Conservation (phyloP, 129 eudicot genomes). For the Ambrosia artemisiifolia region DNA sequence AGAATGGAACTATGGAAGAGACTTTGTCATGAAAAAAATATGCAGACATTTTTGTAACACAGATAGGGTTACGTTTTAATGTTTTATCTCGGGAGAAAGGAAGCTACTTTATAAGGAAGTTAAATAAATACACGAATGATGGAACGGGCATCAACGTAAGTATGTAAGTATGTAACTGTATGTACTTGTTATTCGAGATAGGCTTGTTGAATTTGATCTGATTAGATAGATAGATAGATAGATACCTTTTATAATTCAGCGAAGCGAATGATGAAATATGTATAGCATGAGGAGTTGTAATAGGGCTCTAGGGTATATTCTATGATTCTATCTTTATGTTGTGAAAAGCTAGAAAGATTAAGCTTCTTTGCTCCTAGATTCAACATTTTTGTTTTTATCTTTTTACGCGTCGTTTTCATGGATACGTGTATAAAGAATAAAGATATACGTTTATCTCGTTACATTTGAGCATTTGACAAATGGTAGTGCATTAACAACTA, state of each 20-base stretch:
- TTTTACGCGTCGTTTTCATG: not conserved
- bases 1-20: not conserved
- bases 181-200: not conserved
- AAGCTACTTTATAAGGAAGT: slow-evolving; percentile 3
- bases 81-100: not conserved
- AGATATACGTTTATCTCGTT: not conserved
- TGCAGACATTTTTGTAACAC: not conserved
- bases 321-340: slow-evolving; percentile 1
- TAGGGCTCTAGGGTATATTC: not conserved
- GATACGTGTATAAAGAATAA: not conserved
- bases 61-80: not conserved
- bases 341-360: slow-evolving; percentile 4
- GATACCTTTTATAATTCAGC: not conserved
- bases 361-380: not conserved
- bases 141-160: not conserved
- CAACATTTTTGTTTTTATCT: not conserved
- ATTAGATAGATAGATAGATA: too few relatives aligned
- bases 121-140: not conserved
- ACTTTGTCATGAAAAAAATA: not conserved
- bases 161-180: not conserved
- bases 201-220: not conserved
- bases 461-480: not conserved
- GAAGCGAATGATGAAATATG: not conserved
- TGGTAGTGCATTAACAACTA: not conserved
- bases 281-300: not conserved